Percentiles rank a stretch among this genome's conserved stretches.
These are phyloP conservation scores for Paulinella micropora DNA, from an alignment of 78 protist species.

Conservation along the genomic window DNA sequence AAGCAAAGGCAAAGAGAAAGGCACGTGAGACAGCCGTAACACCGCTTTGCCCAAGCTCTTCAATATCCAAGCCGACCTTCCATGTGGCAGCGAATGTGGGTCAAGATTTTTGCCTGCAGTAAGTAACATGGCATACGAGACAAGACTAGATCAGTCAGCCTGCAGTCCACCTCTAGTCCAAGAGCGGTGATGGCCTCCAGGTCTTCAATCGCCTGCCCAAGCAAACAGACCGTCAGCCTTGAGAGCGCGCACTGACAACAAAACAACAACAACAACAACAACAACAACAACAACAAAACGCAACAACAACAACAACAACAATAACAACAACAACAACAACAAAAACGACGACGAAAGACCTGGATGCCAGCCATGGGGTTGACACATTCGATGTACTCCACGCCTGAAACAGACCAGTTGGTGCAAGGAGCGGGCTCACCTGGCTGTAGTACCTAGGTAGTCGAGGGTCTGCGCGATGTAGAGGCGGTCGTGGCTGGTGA, in stretches of 20 bases:
- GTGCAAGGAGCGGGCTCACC: too few relatives aligned
- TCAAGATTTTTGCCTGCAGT: conserved; percentile 17
- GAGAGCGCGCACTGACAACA: neutral
- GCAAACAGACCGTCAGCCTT: neutral
- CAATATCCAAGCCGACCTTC: too few relatives aligned
- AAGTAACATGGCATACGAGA: neutral
- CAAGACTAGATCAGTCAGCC: too few relatives aligned
- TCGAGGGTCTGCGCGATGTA: conserved; percentile 49
- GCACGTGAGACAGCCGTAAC: neutral
- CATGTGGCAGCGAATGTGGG: conserved; percentile 62
- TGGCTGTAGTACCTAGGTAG: conserved; percentile 30
- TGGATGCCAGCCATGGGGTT: conserved; percentile 45
- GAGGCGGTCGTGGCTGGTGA: conserved; percentile 36
- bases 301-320: neutral
- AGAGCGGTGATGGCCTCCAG: conserved; percentile 24
- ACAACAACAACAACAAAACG: neutral
- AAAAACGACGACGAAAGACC: neutral
- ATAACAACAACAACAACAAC: neutral
- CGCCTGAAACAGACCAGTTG: too few relatives aligned
- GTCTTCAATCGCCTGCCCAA: conserved; percentile 18
- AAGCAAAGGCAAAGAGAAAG: neutral
- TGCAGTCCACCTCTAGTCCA: conserved; percentile 9
- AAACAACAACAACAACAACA: neutral
- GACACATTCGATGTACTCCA: conserved; percentile 45
- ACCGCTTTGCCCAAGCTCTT: too few relatives aligned